Base-by-base conservation (phyloP, 2,329 filamentous ascomycete species). In the Alternaria rosae region DNA sequence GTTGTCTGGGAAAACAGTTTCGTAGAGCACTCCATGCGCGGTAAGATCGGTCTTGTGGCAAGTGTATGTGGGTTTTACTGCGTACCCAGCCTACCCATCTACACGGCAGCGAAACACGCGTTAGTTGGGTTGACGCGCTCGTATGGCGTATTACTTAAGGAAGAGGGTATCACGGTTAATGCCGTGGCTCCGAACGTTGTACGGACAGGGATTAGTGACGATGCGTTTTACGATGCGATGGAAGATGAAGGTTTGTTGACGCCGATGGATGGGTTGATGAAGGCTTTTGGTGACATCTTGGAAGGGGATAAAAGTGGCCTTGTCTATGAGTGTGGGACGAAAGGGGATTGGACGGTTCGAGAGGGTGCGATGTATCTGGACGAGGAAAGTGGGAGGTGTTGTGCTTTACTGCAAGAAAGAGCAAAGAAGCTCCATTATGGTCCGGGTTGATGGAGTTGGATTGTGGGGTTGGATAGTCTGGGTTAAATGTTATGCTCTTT, bases 61-160 rank as follows among this genome's bases (percentile, higher is more conserved):
- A 82, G 79, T n/a, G 73, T 82, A 3, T 82, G 81, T 54, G 80
- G 81, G 0, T 75, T 83, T 57, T 82, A 82, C 54, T 79, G 73
- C 61, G 76, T 81, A 5, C 78, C 81, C 1, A 79, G 78, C 4
- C 59, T 82, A 3, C 81, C 81, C 5, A 74, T 83, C 6, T 83
- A 83, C 57, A 82, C 81, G 9, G 77, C 80, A 30, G 80, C 79
- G 7, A 81, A 82, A 67, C 79, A 81, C 57, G 80, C 74, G 15
- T 70, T 80, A 9, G 68, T 80, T 8, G 80, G 80, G 0, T 72
- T 81, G 44, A 77, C 79, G 23, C 74, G 80, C 20, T 78, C 76
- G 23, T 83, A 80, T 54, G 82, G 82, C 35, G 78, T 78, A 53
- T 74, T 80, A 44, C 69, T 83, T 25, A 74, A 76, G 3, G 69